These are phyloP conservation scores for Prunus mume DNA, from an alignment of 306 rosid species.

Conservation along the genomic window DNA sequence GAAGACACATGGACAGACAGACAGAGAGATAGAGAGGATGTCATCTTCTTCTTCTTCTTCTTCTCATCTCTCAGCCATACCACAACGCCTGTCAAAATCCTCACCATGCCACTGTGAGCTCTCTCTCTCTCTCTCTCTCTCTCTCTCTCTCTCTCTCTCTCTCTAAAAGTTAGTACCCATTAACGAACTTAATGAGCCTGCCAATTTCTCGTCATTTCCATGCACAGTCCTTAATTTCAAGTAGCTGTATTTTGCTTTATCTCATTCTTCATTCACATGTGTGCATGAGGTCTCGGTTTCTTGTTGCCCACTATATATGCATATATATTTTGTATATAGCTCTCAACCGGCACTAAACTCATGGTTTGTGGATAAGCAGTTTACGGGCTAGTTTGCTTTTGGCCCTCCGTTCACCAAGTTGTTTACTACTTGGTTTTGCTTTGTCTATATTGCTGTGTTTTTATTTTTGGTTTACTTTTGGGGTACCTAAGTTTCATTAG, in stretches of 20 bases:
- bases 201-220: neutral
- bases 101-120: conserved; percentile 31
- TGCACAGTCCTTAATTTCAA: neutral
- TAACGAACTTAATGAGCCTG: neutral
- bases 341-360: neutral
- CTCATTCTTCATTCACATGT: neutral
- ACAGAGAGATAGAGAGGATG: conserved; percentile 26
- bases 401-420: neutral
- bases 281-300: neutral
- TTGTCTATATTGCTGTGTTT: neutral
- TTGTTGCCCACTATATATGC: neutral
- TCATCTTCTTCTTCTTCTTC: conserved; percentile 32
- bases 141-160: neutral
- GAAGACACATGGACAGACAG: neutral
- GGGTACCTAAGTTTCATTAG: neutral
- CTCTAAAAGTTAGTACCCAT: neutral
- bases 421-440: neutral
- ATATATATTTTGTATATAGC: neutral
- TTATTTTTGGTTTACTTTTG: neutral
- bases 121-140: neutral
- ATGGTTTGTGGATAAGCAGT: neutral
- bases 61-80: conserved; percentile 51
- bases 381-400: neutral
- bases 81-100: conserved; percentile 29
- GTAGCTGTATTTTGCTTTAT: neutral